Percentiles rank a stretch among this genome's conserved stretches.
These are phyloP conservation scores for Kalanchoe fedtschenkoi DNA, from an alignment of 164 flowering plant species.

Conservation along the genomic window DNA sequence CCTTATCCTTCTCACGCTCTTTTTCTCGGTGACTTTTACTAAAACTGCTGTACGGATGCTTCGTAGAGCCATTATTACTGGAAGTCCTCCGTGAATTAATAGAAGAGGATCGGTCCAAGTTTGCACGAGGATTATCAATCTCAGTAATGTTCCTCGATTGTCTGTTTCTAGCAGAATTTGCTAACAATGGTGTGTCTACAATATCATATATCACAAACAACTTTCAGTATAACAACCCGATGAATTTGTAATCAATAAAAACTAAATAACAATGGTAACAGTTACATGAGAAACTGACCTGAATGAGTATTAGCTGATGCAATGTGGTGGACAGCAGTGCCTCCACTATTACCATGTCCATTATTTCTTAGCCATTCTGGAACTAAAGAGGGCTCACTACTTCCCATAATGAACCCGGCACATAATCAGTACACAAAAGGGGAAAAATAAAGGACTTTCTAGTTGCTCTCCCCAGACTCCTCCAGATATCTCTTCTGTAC, in stretches of 20 bases:
- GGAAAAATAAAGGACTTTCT: background rate
- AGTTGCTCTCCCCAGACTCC: background rate
- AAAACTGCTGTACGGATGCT: slow-evolving; percentile 67
- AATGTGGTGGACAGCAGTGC: slow-evolving; percentile 14
- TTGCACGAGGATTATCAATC: slow-evolving; percentile 33
- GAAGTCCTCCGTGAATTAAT: slow-evolving; percentile 49
- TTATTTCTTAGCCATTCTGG: slow-evolving; percentile 25
- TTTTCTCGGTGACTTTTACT: slow-evolving; percentile 57
- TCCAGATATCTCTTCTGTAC: background rate
- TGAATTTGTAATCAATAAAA: background rate
- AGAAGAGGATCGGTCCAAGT: slow-evolving; percentile 40
- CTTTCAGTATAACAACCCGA: background rate
- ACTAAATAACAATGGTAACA: background rate
- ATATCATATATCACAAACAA: background rate
- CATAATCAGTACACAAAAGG: slow-evolving; percentile 14
- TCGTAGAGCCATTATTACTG: slow-evolving; percentile 53
- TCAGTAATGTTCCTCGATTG: slow-evolving; percentile 31
- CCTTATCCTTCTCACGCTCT: slow-evolving; percentile 55
- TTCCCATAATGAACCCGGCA: slow-evolving; percentile 15
- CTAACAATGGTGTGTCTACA: slow-evolving; percentile 4
- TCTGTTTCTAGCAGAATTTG: slow-evolving; percentile 8
- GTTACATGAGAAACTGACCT: slow-evolving; percentile 15
- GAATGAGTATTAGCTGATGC: slow-evolving; percentile 18
- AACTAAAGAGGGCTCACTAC: slow-evolving; percentile 20
- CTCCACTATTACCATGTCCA: slow-evolving; percentile 14